Evolutionary conservation across 495 filamentous ascomycete species (phyloP), one percentile per base, ranked within the genome.

Genomic region (Podospora conica): DNA sequence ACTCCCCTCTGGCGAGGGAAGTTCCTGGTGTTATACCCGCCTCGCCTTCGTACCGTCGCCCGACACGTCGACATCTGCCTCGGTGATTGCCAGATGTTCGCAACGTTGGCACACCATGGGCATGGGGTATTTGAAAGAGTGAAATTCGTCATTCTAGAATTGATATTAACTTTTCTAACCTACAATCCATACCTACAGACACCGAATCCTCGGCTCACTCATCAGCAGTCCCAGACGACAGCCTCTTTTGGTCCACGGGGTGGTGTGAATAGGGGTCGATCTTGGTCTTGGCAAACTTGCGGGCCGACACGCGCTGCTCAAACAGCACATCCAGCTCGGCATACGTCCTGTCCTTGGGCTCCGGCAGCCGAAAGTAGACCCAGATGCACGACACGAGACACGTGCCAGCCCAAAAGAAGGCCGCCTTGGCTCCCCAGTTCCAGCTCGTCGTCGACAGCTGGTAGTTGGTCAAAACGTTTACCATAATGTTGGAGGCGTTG

Each of bases 241-340:
- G 18, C 40, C 40, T 48, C 40, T 48, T 48, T 18, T 48, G 40
- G 18, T 48, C 40, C 15, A 48, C 15, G 5, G 18, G 40, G 40
- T 48, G 40, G 0, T 48, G 40, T 18, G 40, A n/a, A 2, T 48
- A 48, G 1, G 40, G 40, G 18, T 48, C 40, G 40, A 48, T 48
- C 40, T 48, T 48, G 40, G 40, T 48, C 40, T 48, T 48, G 40
- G 40, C 40, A 48, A 48, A 48, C 40, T 48, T 48, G 40, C 40
- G 40, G 2, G 40, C 40, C 40, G 40, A n/a, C 40, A 48, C 40
- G 11, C 40, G 18, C 40, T 48, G 40, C 40, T 48, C 40, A 48
- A 48, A 48, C 6, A 48, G 21, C 55, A 82, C 69, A 67, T 84
- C 81, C 55, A 83, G 65, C 74, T 84, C 82, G 15, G 71, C 77